Evolutionary conservation across 768 basidiomycete genomes (phyloP).

Genomic region (Mycena olivaceomarginata): DNA sequence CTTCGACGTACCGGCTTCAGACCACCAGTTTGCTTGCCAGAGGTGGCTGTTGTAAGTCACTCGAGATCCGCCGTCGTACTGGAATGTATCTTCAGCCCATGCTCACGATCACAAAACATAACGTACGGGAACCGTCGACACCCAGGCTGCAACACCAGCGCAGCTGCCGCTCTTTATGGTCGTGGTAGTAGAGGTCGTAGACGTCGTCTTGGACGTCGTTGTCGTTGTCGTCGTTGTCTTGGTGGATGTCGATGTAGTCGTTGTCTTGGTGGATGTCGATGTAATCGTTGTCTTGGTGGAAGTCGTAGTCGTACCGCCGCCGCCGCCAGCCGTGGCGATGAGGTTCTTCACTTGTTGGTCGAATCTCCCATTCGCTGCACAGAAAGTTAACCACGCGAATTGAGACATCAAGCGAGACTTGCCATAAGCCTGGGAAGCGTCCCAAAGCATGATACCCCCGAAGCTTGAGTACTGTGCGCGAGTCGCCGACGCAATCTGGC

Average conservation of each 20-base stretch:
- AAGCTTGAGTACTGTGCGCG: slow-evolving; percentile 75
- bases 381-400: background rate
- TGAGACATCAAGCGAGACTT: background rate
- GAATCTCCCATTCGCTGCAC: slow-evolving; percentile 55
- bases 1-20: slow-evolving; percentile 48
- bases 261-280: slow-evolving; percentile 35
- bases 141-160: slow-evolving; percentile 55
- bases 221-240: slow-evolving; percentile 38
- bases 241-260: slow-evolving; percentile 13
- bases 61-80: slow-evolving; percentile 59
- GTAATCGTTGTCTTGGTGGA: slow-evolving; percentile 35
- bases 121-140: slow-evolving; percentile 51
- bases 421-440: slow-evolving; percentile 41
- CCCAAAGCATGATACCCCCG: slow-evolving; percentile 53
- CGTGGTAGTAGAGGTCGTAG: slow-evolving; percentile 33
- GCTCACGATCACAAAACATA: background rate
- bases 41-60: slow-evolving; percentile 58
- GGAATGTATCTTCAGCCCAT: background rate
- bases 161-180: slow-evolving; percentile 50
- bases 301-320: slow-evolving; percentile 38
- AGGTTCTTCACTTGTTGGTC: slow-evolving; percentile 56
- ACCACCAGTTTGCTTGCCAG: slow-evolving; percentile 63
- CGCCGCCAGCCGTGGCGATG: slow-evolving; percentile 48
- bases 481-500: slow-evolving; percentile 63
- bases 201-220: background rate